These are phyloP conservation scores for Pinus albicaulis DNA, from an alignment of 75 land plant species.

Conservation along the genomic window DNA sequence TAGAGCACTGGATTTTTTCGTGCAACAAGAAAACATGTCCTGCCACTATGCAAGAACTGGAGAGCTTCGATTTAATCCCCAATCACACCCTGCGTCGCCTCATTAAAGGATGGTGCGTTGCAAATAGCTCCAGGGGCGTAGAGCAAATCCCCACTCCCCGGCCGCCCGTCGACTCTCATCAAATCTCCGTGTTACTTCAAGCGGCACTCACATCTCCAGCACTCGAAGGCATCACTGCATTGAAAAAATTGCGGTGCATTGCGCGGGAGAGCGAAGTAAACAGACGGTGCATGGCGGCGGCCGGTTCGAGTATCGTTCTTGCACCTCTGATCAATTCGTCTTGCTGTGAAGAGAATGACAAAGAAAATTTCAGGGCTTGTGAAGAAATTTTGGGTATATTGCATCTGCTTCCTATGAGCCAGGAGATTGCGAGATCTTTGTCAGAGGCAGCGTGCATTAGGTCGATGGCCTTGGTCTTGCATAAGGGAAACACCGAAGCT, in stretches of 20 bases:
- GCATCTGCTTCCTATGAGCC: background rate
- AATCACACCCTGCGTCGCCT: slow-evolving; percentile 30
- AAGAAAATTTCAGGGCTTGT: background rate
- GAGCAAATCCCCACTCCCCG: background rate
- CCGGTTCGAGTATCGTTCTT: slow-evolving; percentile 20
- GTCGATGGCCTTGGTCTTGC: background rate
- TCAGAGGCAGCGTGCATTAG: background rate
- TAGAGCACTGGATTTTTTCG: slow-evolving; percentile 16
- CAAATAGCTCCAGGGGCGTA: background rate
- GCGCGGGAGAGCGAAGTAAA: slow-evolving; percentile 15
- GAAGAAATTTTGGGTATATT: slow-evolving; percentile 6
- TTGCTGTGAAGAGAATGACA: background rate
- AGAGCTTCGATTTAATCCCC: slow-evolving; percentile 10
- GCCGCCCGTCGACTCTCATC: background rate
- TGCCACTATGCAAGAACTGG: slow-evolving; percentile 14
- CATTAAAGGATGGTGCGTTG: slow-evolving; percentile 22
- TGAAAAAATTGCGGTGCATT: slow-evolving; percentile 19
- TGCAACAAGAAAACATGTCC: slow-evolving; percentile 23
- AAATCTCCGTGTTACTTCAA: background rate
- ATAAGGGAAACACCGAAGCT: background rate
- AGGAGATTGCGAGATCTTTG: background rate
- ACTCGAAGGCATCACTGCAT: background rate
- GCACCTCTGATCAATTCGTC: slow-evolving; percentile 11
- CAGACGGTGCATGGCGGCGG: slow-evolving; percentile 17
- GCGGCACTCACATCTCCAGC: background rate